These are phyloP conservation scores for Strobilomyces dryophilus DNA, from an alignment of 768 basidiomycete species.

Conservation along the genomic window DNA sequence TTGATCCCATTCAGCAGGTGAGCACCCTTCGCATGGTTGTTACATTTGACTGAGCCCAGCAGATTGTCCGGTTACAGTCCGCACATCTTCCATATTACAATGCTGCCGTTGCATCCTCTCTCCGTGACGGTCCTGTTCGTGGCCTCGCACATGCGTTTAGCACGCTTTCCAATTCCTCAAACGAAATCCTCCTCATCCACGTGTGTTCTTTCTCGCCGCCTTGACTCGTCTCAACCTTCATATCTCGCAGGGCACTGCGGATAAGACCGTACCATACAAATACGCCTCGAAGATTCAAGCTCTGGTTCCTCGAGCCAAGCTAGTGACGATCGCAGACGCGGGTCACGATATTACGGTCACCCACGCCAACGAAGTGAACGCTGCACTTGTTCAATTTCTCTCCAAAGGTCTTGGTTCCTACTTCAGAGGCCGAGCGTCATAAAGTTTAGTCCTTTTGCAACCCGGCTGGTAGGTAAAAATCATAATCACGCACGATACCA, in stretches of 20 bases:
- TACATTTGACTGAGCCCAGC: background rate
- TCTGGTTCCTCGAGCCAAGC: slow-evolving; percentile 27
- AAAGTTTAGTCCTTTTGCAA: background rate
- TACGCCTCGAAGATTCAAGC: slow-evolving; percentile 29
- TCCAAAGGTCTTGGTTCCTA: slow-evolving; percentile 5
- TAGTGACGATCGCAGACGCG: slow-evolving; percentile 28
- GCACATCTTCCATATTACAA: slow-evolving; percentile 75
- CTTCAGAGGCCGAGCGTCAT: background rate
- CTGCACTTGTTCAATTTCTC: slow-evolving; percentile 27
- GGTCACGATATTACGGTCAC: slow-evolving; percentile 32
- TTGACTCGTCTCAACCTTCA: background rate
- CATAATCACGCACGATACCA: background rate
- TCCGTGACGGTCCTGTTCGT: slow-evolving; percentile 69
- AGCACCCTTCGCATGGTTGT: background rate
- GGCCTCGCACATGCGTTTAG: slow-evolving; percentile 54
- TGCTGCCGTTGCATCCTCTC: slow-evolving; percentile 68
- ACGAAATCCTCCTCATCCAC: slow-evolving; percentile 61
- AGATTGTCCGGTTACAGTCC: slow-evolving; percentile 76
- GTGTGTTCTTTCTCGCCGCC: slow-evolving; percentile 31
- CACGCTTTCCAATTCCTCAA: slow-evolving; percentile 42
- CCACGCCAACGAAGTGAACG: slow-evolving; percentile 29
- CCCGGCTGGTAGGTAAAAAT: background rate
- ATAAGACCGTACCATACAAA: slow-evolving; percentile 31
- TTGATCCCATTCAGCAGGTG: slow-evolving; percentile 44
- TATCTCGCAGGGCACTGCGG: slow-evolving; percentile 28